Conservation (phyloP, 2,329 filamentous ascomycete species). For the Helminthosporium solani region DNA sequence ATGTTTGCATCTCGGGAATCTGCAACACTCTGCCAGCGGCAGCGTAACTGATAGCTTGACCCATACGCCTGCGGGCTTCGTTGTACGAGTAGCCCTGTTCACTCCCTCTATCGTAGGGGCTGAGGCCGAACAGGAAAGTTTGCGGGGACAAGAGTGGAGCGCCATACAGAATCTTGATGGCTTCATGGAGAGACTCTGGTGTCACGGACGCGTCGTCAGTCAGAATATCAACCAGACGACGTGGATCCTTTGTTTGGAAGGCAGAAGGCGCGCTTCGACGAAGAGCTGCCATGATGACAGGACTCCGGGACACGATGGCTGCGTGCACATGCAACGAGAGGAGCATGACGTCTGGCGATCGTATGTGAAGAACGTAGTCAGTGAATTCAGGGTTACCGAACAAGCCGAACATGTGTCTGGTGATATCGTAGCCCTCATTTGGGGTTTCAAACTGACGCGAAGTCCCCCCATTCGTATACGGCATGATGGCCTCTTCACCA, state of each 20-base stretch:
- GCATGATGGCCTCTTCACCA: slow-evolving; percentile 16
- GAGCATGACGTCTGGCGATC: slow-evolving; percentile 26
- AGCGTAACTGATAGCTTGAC: slow-evolving; percentile 58
- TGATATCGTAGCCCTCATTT: slow-evolving; percentile 34
- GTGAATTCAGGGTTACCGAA: slow-evolving; percentile 40
- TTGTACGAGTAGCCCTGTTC: slow-evolving; percentile 23
- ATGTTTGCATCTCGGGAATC: slow-evolving; percentile 56
- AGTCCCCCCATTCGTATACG: slow-evolving; percentile 21
- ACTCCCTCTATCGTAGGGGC: slow-evolving; percentile 25
- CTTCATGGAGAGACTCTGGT: slow-evolving; percentile 34
- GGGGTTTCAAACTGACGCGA: slow-evolving; percentile 16
- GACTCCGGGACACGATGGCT: slow-evolving; percentile 39
- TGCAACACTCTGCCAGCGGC: slow-evolving; percentile 62
- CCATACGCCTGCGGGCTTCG: slow-evolving; percentile 39
- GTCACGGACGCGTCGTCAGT: slow-evolving; percentile 30
- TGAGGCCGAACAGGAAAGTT: slow-evolving; percentile 32
- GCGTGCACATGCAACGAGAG: slow-evolving; percentile 39
- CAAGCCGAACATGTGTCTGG: slow-evolving; percentile 33
- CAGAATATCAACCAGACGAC: slow-evolving; percentile 28
- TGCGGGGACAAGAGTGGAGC: slow-evolving; percentile 31
- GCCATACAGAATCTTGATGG: slow-evolving; percentile 41
- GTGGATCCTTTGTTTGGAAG: slow-evolving; percentile 26
- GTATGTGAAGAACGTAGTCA: slow-evolving; percentile 40
- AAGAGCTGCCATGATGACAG: slow-evolving; percentile 33
- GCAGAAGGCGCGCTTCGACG: slow-evolving; percentile 19